Evolutionary conservation across 257 asterid species (phyloP), one percentile per base, ranked within the genome.

Genomic region (Oldenlandia corymbosa): DNA sequence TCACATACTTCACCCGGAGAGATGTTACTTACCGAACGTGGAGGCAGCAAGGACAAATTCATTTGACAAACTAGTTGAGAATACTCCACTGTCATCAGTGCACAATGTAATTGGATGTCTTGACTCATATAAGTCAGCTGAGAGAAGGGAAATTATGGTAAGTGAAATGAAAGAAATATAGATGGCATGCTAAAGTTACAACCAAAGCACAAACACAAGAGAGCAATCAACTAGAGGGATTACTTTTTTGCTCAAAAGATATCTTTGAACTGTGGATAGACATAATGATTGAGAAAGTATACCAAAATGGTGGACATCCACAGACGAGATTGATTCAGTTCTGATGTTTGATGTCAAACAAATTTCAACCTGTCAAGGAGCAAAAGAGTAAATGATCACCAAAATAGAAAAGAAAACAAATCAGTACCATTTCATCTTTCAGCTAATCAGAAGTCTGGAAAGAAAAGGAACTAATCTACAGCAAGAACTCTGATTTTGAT

Each of bases 291-390:
- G 64, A 23, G 70, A 66, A 67, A 69, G 58, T 87, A 62, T 71
- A 92, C 99, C 99, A 60, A 92, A 92, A 82, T 92, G 99, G 72
- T 92, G 99, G 76, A 82, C 78, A 77, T 87, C 97, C 56, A 87
- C 45, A 2, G 99, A 92, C 71, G 97, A 75, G 32, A 92, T 80
- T 34, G 97, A 80, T 73, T 85, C 93, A 5, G 94, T 92, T 68
- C 48, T 85, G 70, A 92, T 83, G 73, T 89, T 92, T 70, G 99
- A 92, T 34, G 99, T 92, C 85, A 89, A 80, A 76, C 99, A 92
- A 73, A 92, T 85, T 73, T 92, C 99, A 76, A 92, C 99, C 99
- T 92, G 86, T 59, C 69, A 60, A 69, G 47, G 41, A 52, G 18
- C 45, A 39, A 28, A 11, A 45, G 32, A 53, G 42, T 42, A 37